Conservation (phyloP, 305 asterid genomes). For the Vinca major region DNA sequence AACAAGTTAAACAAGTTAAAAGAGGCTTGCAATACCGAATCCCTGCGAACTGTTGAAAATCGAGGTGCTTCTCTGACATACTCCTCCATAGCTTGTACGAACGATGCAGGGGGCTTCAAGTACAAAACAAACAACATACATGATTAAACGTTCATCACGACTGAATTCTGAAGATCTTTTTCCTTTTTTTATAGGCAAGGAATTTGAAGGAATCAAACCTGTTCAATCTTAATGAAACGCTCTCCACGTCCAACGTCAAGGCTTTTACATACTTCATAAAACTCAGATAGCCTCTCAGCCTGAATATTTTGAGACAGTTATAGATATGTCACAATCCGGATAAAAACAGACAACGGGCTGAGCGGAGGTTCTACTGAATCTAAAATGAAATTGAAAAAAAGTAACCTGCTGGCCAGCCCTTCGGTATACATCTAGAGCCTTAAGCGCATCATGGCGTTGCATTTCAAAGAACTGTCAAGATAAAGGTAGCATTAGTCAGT, state of each 20-base stretch:
- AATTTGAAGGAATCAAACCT: slow-evolving; percentile 37
- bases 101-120: slow-evolving; percentile 88
- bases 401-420: slow-evolving; percentile 91
- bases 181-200: neutral
- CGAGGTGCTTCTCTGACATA: slow-evolving; percentile 95
- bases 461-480: slow-evolving; percentile 84
- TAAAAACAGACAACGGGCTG: neutral
- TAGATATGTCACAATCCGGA: slow-evolving; percentile 5
- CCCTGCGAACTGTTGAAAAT: slow-evolving; percentile 62
- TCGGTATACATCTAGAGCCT: slow-evolving; percentile 80
- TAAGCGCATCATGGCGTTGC: slow-evolving; percentile 90
- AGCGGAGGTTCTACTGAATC: neutral
- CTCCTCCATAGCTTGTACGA: slow-evolving; percentile 97
- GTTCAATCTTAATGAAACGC: slow-evolving; percentile 81
- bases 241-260: slow-evolving; percentile 92
- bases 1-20: neutral
- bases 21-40: slow-evolving; percentile 41
- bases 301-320: slow-evolving; percentile 22
- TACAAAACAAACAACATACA: slow-evolving; percentile 15
- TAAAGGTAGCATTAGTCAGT: slow-evolving; percentile 15
- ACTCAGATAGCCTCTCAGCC: slow-evolving; percentile 94
- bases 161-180: no score
- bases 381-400: slow-evolving; percentile 4
- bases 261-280: slow-evolving; percentile 75
- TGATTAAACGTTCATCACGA: slow-evolving; percentile 1